A percentile compares a stretch with the other conserved stretches of the same genome.
These are phyloP conservation scores for Dioszegia hungarica DNA, from an alignment of 768 basidiomycete genomes.

Conservation along the genomic window DNA sequence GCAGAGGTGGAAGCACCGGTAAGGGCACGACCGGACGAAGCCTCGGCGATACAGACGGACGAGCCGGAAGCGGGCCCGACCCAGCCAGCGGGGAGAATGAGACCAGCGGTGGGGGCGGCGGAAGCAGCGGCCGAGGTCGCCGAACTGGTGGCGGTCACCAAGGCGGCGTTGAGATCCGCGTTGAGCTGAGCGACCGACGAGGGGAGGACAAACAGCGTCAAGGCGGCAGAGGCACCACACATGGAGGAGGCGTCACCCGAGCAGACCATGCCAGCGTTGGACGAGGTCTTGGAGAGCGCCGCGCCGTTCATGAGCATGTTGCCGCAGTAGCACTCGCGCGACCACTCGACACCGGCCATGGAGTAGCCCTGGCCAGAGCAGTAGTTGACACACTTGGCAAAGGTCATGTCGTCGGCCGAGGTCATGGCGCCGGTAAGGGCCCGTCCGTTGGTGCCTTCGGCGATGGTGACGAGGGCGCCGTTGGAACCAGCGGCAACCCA, in stretches of 20 bases:
- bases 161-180: conserved; percentile 2
- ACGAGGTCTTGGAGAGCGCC: conserved; percentile 11
- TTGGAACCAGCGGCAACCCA: neutral
- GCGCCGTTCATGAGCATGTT: conserved; percentile 23
- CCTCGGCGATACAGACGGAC: conserved; percentile 17
- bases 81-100: neutral
- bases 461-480: conserved; percentile 9
- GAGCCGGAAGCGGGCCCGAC: neutral
- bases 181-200: conserved; percentile 4
- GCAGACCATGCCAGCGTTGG: conserved; percentile 32
- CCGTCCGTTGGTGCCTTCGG: conserved; percentile 27
- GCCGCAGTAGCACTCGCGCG: conserved; percentile 30
- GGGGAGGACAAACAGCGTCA: conserved; percentile 19
- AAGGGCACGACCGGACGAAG: conserved; percentile 37
- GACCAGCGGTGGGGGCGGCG: neutral
- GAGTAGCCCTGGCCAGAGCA: conserved; percentile 27
- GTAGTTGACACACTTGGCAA: conserved; percentile 25
- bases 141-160: neutral
- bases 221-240: conserved; percentile 25
- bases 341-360: conserved; percentile 26
- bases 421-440: conserved; percentile 34
- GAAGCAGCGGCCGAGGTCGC: conserved; percentile 4
- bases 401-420: conserved; percentile 27
- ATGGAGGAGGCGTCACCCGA: conserved; percentile 19
- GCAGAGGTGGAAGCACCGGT: conserved; percentile 22